Evolutionary conservation across 352 stramenopile genomes (phyloP).

Genomic region (Pythium oligandrum): DNA sequence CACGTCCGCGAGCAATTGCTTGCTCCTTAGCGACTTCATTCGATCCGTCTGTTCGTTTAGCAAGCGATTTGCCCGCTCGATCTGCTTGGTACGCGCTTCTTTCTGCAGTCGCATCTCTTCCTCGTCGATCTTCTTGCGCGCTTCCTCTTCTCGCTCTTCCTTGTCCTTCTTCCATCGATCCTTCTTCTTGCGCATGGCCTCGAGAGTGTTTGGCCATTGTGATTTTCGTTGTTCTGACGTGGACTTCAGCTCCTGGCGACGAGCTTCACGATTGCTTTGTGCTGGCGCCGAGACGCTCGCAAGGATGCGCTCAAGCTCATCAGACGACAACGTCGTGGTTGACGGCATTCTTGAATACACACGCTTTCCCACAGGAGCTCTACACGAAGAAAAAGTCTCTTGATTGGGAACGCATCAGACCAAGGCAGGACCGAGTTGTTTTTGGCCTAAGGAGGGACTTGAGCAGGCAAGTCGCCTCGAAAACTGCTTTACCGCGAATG

Average conservation of each 20-base stretch:
- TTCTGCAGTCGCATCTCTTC: constrained; percentile 74
- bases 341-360: constrained; percentile 19
- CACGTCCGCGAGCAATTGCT: constrained; percentile 84
- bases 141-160: constrained; percentile 76
- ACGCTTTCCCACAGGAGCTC: not conserved
- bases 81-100: constrained; percentile 70
- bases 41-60: constrained; percentile 91
- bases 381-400: too few species aligned
- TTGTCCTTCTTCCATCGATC: constrained; percentile 89
- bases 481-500: too few species aligned
- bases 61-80: constrained; percentile 77
- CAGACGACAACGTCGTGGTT: constrained; percentile 42
- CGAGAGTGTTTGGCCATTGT: constrained; percentile 90
- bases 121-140: constrained; percentile 67
- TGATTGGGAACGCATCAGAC: too few species aligned
- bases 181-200: constrained; percentile 87
- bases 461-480: too few species aligned
- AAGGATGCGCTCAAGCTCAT: constrained; percentile 69
- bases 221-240: constrained; percentile 79
- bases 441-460: too few species aligned
- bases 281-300: constrained; percentile 59
- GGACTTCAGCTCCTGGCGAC: constrained; percentile 56
- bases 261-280: constrained; percentile 62
- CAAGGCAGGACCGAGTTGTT: too few species aligned
- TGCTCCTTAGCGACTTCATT: constrained; percentile 88